Base-by-base conservation (phyloP, 2,329 filamentous ascomycete species). In the Paecilomyces niveus region DNA sequence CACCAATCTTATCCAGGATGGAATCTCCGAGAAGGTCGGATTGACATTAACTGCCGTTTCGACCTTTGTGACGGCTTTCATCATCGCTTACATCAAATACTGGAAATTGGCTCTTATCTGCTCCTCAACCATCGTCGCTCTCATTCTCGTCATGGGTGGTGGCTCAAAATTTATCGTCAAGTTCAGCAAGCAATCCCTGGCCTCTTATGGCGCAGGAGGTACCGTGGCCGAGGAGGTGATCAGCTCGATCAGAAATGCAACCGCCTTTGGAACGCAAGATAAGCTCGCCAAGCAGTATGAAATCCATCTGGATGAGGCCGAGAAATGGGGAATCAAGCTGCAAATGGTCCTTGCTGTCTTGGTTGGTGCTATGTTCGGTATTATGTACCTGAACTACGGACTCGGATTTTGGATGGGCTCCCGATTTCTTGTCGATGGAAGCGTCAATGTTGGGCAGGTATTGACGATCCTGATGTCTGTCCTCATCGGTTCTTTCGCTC, bases 81-180 rank as follows among this genome's bases (percentile, higher is more conserved):
- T 97, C 58, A 93, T 99, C 63, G 91, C 89, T 2, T 97, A 96
- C 71, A 76, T 93, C 74, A 89, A 90, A 68, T 95, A 89, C 74
- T 97, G 93, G 90, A 96, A 94, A 74, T 79, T 97, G 63, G 94
- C 94, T 0, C 77, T 97, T 55, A 97, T 99, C 65, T 82, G 96
- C 45, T 82, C 85, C 24, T 93, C 89, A 0, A 91, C 89, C 1
- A 86, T 97, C 61, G 78, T 93, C 51, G 89, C 91, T 1, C 85
- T 97, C 54, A 74, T 90, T n/a, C 62, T 89, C 13, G 81, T 88
- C 63, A 94, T 95, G 86, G 90, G 87, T 52, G 77, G 80, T 55
- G 86, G 89, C 13, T 90, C 89, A 3, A 78, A 76, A 2, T 89
- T 91, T 67, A 88, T 96, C 66, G 80, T 96, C 70, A 90, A 87